Conservation (phyloP, 768 basidiomycete species). For the Gloeopeniophorella convolvens region DNA sequence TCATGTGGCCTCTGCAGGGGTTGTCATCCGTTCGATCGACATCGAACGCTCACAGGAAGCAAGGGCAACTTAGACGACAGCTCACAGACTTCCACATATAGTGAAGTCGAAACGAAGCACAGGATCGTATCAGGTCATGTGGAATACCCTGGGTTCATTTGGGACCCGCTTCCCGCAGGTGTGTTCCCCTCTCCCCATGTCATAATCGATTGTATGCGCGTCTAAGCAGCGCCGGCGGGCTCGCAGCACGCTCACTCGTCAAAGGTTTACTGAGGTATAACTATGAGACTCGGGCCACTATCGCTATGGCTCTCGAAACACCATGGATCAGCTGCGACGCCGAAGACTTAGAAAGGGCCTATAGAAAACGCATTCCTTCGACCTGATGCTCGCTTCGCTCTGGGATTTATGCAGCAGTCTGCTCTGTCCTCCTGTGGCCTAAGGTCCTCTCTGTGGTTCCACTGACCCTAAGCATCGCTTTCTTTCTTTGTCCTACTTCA, state of each 20-base stretch:
- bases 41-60: not conserved
- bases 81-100: conserved; percentile 40
- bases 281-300: conserved; percentile 52
- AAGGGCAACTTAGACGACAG: not conserved
- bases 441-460: too few relatives aligned
- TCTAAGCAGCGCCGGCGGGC: not conserved
- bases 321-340: conserved; percentile 63
- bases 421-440: not conserved
- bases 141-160: conserved; percentile 46
- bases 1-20: not conserved
- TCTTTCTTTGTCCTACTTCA: conserved; percentile 15
- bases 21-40: conserved; percentile 17
- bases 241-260: conserved; percentile 55
- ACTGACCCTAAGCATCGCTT: not conserved
- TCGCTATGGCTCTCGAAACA: conserved; percentile 52
- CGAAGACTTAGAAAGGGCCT: conserved; percentile 53
- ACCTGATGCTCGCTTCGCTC: conserved; percentile 1
- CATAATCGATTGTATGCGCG: not conserved
- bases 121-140: conserved; percentile 48
- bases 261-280: conserved; percentile 55
- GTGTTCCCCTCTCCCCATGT: conserved; percentile 18
- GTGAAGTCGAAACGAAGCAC: conserved; percentile 57
- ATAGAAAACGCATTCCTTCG: conserved; percentile 44
- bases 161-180: conserved; percentile 59
- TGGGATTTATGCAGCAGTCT: not conserved